Evolutionary conservation across 805 yeast species (phyloP).

Genomic region (Tanozyma kutaoensis): DNA sequence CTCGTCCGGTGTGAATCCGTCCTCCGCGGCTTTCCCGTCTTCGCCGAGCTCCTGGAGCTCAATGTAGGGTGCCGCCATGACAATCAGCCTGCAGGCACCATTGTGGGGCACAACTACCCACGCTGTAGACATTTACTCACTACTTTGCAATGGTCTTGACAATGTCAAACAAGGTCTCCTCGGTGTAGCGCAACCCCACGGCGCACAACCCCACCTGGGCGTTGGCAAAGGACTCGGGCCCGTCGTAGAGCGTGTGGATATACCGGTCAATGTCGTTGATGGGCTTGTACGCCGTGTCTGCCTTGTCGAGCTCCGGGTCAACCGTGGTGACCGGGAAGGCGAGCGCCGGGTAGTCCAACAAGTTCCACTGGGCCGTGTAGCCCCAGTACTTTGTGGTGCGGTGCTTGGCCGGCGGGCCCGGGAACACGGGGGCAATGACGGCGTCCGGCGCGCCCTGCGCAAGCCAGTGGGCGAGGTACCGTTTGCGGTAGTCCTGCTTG

Average conservation of each 20-base stretch:
- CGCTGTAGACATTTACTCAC: too few relatives aligned
- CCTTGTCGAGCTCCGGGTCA: conserved; percentile 4
- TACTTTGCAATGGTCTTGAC: too few relatives aligned
- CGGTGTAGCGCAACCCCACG: conserved; percentile 9
- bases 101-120: too few relatives aligned
- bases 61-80: too few relatives aligned
- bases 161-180: conserved; percentile 8
- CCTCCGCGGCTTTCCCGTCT: neutral
- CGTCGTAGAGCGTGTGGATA: conserved; percentile 5
- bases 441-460: conserved; percentile 48
- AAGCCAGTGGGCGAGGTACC: conserved; percentile 40
- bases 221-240: conserved; percentile 5
- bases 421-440: conserved; percentile 54
- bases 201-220: conserved; percentile 8
- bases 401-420: conserved; percentile 60
- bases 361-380: conserved; percentile 62
- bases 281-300: conserved; percentile 5
- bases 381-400: conserved; percentile 63
- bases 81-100: too few relatives aligned
- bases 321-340: conserved; percentile 8
- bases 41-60: conserved; percentile 3
- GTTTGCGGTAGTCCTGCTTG: conserved; percentile 47
- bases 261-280: conserved; percentile 5
- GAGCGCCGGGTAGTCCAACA: conserved; percentile 59
- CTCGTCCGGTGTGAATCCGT: conserved; percentile 1